Evolutionary conservation across 176 grass and related monocot genomes (phyloP), one percentile per base, ranked within the genome.

Genomic region (Paspalum vaginatum): DNA sequence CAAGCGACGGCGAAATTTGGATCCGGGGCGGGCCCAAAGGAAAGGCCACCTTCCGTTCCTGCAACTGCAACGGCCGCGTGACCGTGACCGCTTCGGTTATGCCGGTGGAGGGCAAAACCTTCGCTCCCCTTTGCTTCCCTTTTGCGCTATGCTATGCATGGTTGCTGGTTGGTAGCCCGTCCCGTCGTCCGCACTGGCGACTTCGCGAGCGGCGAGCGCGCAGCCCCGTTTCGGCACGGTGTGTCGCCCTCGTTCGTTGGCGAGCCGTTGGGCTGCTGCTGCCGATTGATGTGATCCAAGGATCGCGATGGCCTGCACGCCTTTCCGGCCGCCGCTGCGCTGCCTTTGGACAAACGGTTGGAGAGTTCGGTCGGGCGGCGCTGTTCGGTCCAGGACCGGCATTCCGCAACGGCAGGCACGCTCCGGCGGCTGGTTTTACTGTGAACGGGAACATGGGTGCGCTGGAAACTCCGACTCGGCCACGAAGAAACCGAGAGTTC

Each of bases 1-100:
- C 43, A 75, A 79, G 42, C 59, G 52, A 88, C 14, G 53, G n/a
- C 59, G 52, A 64, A 41, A 46, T 72, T 79, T 67, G 61, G 61
- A 42, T 56, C 27, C 8, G 8, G 8, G 57, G 2, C 11, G 18
- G 37, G 20, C 21, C 39, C 45, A 8, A n/a, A 45, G 24, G 16
- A 32, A 32, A 32, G 32, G n/a, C 32, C 45, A 4, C 63, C 8
- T 66, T 65, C 6, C 22, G 1, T 15, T 53, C 21, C 71, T 66
- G 45, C 64, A 13, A n/a, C 48, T 55, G 57, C 46, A n/a, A 13
- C 17, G 46, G 17, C 7, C 25, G 37, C n/a, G n/a, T n/a, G n/a
- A n/a, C n/a, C n/a, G n/a, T n/a, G n/a, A n/a, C n/a, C n/a, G n/a
- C n/a, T n/a, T n/a, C n/a, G n/a, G n/a, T n/a, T n/a, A n/a, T n/a